phyloP scores from a whole-genome alignment of 169 alveolate genomes.

The Cryptosporidium tyzzeri region DNA sequence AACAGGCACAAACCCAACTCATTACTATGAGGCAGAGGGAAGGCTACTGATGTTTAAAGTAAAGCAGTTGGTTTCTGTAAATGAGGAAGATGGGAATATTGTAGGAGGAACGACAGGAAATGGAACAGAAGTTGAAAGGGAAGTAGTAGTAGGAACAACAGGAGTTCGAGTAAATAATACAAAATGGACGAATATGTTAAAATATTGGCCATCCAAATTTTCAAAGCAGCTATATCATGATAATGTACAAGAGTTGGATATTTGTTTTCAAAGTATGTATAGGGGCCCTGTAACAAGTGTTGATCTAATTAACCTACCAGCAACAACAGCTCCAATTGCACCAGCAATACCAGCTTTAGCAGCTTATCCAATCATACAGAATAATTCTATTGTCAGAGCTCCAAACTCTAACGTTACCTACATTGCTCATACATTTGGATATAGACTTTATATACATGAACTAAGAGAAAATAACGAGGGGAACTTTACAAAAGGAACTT shows the following conservation, averaged over 20 bases:
- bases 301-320: constrained; percentile 60
- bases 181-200: constrained; percentile 42
- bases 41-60: constrained; percentile 41
- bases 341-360: constrained; percentile 76
- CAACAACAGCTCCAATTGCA: constrained; percentile 73
- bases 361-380: constrained; percentile 71
- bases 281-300: constrained; percentile 72
- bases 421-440: constrained; percentile 59
- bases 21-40: constrained; percentile 71
- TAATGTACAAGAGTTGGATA: constrained; percentile 35
- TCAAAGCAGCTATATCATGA: constrained; percentile 42
- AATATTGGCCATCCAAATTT: constrained; percentile 69
- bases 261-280: constrained; percentile 38
- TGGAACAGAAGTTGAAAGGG: background rate
- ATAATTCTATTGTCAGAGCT: constrained; percentile 21
- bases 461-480: constrained; percentile 34
- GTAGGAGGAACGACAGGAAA: background rate
- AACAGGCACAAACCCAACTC: constrained; percentile 72
- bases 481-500: constrained; percentile 34
- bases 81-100: constrained; percentile 10
- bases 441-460: constrained; percentile 58
- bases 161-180: constrained; percentile 3
- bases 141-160: background rate
- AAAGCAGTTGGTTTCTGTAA: constrained; percentile 15
- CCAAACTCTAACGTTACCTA: constrained; percentile 51